phyloP scores from a whole-genome alignment of 78 protist genomes.

The Cavenderia fasciculata region DNA sequence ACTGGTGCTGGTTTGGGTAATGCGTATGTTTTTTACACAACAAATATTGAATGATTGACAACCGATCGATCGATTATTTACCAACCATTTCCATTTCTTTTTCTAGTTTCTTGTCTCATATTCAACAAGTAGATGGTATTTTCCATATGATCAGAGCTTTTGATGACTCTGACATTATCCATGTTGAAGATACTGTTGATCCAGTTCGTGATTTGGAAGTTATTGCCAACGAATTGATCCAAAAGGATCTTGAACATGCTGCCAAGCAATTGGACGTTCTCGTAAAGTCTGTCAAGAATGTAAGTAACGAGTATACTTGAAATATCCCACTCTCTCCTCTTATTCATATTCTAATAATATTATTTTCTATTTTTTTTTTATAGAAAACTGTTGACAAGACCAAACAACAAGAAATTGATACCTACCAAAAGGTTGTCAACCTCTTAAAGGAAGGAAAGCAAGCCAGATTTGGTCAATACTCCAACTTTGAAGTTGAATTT shows the following conservation, averaged over 20 bases:
- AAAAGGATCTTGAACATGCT: conserved; percentile 90
- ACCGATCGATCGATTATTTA: neutral
- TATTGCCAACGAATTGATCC: conserved; percentile 92
- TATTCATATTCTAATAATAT: neutral
- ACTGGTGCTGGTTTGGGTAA: conserved; percentile 98
- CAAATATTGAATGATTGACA: conserved; percentile 86
- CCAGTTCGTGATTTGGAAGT: conserved; percentile 96
- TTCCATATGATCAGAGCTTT: conserved; percentile 96
- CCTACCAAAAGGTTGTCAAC: conserved; percentile 18
- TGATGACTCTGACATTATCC: conserved; percentile 92
- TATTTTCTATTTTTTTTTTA: neutral
- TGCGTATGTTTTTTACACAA: conserved; percentile 50
- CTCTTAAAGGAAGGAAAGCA: conserved; percentile 63
- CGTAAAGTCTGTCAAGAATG: conserved; percentile 8
- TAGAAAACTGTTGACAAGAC: conserved; percentile 67
- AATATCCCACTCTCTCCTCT: neutral
- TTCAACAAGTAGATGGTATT: conserved; percentile 96
- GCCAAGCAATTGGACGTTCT: conserved; percentile 18
- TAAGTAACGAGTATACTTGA: neutral
- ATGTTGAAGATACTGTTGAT: conserved; percentile 97
- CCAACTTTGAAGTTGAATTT: conserved; percentile 79
- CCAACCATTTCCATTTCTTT: too few relatives aligned
- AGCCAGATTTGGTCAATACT: conserved; percentile 40
- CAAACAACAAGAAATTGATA: conserved; percentile 46
- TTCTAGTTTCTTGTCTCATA: conserved; percentile 93